phyloP scores from a whole-genome alignment of 208 protist genomes.

The Sergeia podlipaevii region DNA sequence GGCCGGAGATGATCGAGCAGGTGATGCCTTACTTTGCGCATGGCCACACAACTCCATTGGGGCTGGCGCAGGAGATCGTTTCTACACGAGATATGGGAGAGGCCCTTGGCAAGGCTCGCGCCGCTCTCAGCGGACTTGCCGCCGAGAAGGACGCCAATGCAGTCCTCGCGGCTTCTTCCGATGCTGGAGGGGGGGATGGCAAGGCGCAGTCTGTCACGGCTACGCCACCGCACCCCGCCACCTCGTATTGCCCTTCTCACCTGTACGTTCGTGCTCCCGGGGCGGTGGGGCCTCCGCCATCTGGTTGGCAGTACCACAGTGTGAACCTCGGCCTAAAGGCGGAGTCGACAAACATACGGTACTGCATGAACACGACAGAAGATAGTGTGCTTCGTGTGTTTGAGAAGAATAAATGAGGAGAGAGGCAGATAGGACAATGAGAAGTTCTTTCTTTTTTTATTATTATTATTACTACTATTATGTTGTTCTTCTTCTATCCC shows the following conservation, averaged over 20 bases:
- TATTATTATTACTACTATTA: too few relatives aligned
- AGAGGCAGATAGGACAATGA: too few relatives aligned
- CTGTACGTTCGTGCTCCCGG: slow-evolving; percentile 44
- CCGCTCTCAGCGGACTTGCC: slow-evolving; percentile 3
- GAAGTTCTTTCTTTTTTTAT: too few relatives aligned
- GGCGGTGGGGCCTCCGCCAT: slow-evolving; percentile 43
- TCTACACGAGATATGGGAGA: slow-evolving; percentile 49
- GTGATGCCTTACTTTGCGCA: slow-evolving; percentile 53
- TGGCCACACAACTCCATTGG: slow-evolving; percentile 41
- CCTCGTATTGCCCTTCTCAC: slow-evolving; percentile 53
- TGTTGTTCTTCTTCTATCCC: too few relatives aligned
- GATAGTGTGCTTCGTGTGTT: slow-evolving; percentile 17
- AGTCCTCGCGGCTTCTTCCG: neutral
- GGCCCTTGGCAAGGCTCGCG: slow-evolving; percentile 44
- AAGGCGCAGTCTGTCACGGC: too few relatives aligned
- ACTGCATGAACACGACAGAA: slow-evolving; percentile 25
- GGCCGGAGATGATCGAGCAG: slow-evolving; percentile 50
- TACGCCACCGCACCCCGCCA: slow-evolving; percentile 30
- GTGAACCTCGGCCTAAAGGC: slow-evolving; percentile 62
- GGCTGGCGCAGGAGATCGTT: slow-evolving; percentile 40
- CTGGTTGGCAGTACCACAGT: slow-evolving; percentile 58
- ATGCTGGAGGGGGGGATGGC: neutral
- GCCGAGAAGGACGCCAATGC: neutral
- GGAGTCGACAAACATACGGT: slow-evolving; percentile 50
- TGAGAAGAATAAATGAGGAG: too few relatives aligned